Percentiles rank a stretch among this genome's conserved stretches.
phyloP scores from a whole-genome alignment of 2,329 filamentous ascomycete species.

The Thelonectria olida region DNA sequence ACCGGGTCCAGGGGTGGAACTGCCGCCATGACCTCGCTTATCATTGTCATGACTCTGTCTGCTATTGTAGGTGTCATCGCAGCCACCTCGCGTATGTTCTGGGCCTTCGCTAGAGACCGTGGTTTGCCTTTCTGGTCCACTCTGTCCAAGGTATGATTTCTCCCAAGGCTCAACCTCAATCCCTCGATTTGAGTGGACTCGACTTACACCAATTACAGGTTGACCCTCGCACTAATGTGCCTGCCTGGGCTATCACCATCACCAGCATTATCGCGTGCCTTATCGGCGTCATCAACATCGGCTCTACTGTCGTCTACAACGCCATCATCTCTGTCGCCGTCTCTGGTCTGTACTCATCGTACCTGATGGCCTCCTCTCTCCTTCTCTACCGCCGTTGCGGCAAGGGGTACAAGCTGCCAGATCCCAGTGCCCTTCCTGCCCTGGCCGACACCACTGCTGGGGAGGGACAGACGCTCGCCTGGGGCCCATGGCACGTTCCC shows the following conservation, averaged over 20 bases:
- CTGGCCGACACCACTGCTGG: conserved; percentile 25
- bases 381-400: conserved; percentile 37
- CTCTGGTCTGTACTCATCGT: conserved; percentile 42
- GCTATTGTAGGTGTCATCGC: conserved; percentile 63
- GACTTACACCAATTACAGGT: conserved; percentile 23
- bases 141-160: conserved; percentile 25
- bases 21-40: conserved; percentile 58
- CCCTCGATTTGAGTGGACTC: neutral
- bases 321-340: conserved; percentile 44
- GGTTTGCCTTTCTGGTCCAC: conserved; percentile 43
- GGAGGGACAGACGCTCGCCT: conserved; percentile 41
- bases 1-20: conserved; percentile 58
- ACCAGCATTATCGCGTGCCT: conserved; percentile 41
- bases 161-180: neutral
- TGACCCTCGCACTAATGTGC: conserved; percentile 39
- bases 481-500: conserved; percentile 65
- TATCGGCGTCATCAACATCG: conserved; percentile 46
- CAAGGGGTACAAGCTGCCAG: conserved; percentile 34
- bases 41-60: conserved; percentile 58
- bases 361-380: conserved; percentile 39
- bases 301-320: conserved; percentile 42
- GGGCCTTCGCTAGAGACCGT: conserved; percentile 57
- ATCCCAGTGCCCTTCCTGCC: conserved; percentile 28
- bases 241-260: conserved; percentile 38
- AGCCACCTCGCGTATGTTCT: conserved; percentile 65